phyloP scores from a whole-genome alignment of 2,329 filamentous ascomycete genomes.

The Colletotrichum viniferum region DNA sequence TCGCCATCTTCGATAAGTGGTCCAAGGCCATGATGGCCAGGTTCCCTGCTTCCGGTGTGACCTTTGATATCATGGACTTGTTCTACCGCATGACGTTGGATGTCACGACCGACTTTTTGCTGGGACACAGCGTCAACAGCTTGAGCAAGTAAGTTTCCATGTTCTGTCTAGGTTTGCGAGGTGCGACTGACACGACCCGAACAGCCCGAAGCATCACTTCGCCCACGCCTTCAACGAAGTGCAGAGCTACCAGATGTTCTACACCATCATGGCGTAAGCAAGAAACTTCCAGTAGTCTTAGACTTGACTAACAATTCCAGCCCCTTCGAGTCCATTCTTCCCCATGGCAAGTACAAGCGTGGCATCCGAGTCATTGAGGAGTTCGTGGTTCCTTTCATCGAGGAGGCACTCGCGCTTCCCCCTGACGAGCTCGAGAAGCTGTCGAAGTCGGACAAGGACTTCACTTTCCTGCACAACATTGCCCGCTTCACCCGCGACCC shows the following conservation, averaged over 20 bases:
- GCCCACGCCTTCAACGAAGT: constrained; percentile 73
- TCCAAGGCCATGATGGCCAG: constrained; percentile 60
- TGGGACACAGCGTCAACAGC: constrained; percentile 61
- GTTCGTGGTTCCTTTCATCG: constrained; percentile 74
- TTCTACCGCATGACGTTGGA: constrained; percentile 72
- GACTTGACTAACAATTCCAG: constrained; percentile 36
- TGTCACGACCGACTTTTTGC: constrained; percentile 70
- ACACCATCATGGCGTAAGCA: constrained; percentile 53
- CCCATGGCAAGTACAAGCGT: constrained; percentile 63
- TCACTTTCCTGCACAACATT: constrained; percentile 80
- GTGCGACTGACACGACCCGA: constrained; percentile 17
- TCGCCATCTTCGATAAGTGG: constrained; percentile 65
- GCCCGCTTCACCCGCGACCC: constrained; percentile 69
- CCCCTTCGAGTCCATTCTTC: constrained; percentile 62
- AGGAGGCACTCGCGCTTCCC: constrained; percentile 66
- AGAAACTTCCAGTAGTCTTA: neutral
- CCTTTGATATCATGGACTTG: constrained; percentile 64
- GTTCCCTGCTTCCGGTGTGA: constrained; percentile 57
- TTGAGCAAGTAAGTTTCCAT: constrained; percentile 39
- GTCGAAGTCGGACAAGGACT: constrained; percentile 67
- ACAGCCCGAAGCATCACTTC: constrained; percentile 61
- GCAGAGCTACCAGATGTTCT: constrained; percentile 68
- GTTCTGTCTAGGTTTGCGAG: neutral
- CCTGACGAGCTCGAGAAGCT: constrained; percentile 71
- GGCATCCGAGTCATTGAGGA: constrained; percentile 69